Base-by-base conservation (phyloP, 352 stramenopile genomes). In the Globisporangium paroecandrum region DNA sequence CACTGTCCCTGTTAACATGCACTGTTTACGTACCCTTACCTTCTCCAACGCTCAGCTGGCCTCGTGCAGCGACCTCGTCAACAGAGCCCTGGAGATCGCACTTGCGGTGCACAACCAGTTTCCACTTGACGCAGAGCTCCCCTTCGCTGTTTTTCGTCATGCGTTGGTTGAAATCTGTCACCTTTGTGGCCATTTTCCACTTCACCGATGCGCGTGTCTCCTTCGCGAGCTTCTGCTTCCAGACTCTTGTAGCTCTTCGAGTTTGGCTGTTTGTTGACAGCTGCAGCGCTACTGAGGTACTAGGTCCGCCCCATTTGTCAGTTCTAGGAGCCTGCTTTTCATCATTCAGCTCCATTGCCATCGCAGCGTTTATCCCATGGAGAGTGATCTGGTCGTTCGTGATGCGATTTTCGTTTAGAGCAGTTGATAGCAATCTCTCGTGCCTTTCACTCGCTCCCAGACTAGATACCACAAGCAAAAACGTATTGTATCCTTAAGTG, bases 351-450 rank as follows among this genome's bases (percentile, higher is more conserved):
- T 70, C 68, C 51, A 72, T 64, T n/a, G 55, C 53, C 27, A 49
- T 47, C 18, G 56, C 56, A 8, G 29, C 4, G 36, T n/a, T 61
- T 20, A 61, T 47, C 1, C 56, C 32, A 22, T 59, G 46, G 46
- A 75, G 58, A 2, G 70, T 38, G 22, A 29, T 34, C 3, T 69
- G 43, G 18, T 77, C 65, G 32, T 69, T 34, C 20, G 24, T 9
- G 9, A 75, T 68, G 2, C 57, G 68, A 32, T 77, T 75, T 15
- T 64, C 62, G 38, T 72, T 54, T 43, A 77, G 47, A 47, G 51
- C 64, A 41, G 25, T 24, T 46, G 65, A 32, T 12, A 75, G 43
- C 12, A 66, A 15, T 25, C 43, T 43, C 22, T 57, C 27, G 43
- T 77, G 32, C 34, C 5, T 55, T 18, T 13, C 5, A 32, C 24